Evolutionary conservation across 129 eudicot species (phyloP), one percentile per base, ranked within the genome.

Genomic region (Ambrosia trifida): DNA sequence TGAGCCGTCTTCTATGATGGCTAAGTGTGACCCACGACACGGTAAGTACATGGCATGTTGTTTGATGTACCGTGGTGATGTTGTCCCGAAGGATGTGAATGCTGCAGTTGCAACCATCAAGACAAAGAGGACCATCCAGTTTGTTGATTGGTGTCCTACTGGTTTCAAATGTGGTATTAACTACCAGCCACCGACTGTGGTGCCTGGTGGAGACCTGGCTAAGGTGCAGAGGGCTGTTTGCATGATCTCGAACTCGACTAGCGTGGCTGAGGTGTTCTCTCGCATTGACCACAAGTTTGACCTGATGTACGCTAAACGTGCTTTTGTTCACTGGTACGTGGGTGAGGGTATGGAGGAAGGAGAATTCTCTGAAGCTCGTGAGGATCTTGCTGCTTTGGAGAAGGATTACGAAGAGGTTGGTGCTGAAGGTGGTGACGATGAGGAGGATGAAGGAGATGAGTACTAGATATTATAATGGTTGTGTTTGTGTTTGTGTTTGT

Each of bases 311-410:
- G 80, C 93, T 4, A 87, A 84, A 61, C 79, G 89, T 10, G 89
- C 93, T 4, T 84, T 87, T 69, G 93, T 87, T 20, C 93, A 87
- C 46, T 87, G 89, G 93, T 87, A 87, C n/a, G 89, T 87, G 43
- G 93, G 93, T 43, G 93, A 87, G 81, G 93, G 89, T 5, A 87
- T 87, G 93, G 93, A 87, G 85, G 93, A 84, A 71, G 93, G 93
- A 2, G 93, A 87, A 64, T 84, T 87, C 77, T 84, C 89, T 3
- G 93, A 87, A 13, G 93, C 89, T 8, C 83, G 89, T 18, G 92
- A 87, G 83, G 93, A 87, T 57, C 85, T 87, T 51, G 93, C 93
- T 32, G 89, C 93, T 17, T 62, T 87, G 11, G 90, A 85, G 85
- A 85, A 82, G 79, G 90, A 85, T 66, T 85, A 85, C 30, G 92